phyloP scores from a whole-genome alignment of 2,329 filamentous ascomycete genomes.

The Aspergillus uvarum region DNA sequence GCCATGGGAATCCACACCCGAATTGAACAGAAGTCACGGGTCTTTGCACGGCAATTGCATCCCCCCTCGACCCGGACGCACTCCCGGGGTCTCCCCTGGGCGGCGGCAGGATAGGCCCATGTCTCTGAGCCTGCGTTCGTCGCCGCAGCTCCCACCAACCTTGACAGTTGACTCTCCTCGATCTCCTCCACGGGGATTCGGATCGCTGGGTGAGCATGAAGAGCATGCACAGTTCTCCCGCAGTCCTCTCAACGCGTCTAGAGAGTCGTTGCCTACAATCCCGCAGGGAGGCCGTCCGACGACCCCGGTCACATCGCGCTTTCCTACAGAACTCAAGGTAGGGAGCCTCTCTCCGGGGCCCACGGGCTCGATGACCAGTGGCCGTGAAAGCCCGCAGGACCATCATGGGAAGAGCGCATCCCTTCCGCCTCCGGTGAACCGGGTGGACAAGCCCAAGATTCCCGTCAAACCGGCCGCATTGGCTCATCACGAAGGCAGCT shows the following conservation, averaged over 20 bases:
- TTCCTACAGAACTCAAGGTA: conserved; percentile 18
- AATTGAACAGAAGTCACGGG: conserved; percentile 23
- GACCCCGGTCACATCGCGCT: conserved; percentile 31
- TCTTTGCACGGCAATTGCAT: conserved; percentile 25
- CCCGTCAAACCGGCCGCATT: conserved; percentile 47
- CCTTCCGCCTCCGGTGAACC: conserved; percentile 72
- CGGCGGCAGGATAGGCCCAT: conserved; percentile 58
- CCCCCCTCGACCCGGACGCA: conserved; percentile 30
- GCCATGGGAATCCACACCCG: conserved; percentile 34
- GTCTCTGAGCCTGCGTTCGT: conserved; percentile 45
- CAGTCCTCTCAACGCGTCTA: conserved; percentile 26
- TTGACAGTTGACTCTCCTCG: conserved; percentile 46
- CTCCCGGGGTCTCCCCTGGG: conserved; percentile 59
- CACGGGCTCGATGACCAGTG: conserved; percentile 14
- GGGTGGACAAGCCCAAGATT: conserved; percentile 74
- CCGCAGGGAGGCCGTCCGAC: conserved; percentile 27
- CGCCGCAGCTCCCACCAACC: conserved; percentile 43
- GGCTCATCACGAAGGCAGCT: conserved; percentile 30
- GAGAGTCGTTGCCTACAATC: conserved; percentile 28
- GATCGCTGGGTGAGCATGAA: conserved; percentile 57
- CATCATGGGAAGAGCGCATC: conserved; percentile 42
- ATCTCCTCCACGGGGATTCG: conserved; percentile 40
- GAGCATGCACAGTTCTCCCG: conserved; percentile 58
- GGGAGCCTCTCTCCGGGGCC: conserved; percentile 24
- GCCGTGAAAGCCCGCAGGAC: conserved; percentile 25